Conservation (phyloP, 306 rosid genomes). For the Fagus sylvatica region DNA sequence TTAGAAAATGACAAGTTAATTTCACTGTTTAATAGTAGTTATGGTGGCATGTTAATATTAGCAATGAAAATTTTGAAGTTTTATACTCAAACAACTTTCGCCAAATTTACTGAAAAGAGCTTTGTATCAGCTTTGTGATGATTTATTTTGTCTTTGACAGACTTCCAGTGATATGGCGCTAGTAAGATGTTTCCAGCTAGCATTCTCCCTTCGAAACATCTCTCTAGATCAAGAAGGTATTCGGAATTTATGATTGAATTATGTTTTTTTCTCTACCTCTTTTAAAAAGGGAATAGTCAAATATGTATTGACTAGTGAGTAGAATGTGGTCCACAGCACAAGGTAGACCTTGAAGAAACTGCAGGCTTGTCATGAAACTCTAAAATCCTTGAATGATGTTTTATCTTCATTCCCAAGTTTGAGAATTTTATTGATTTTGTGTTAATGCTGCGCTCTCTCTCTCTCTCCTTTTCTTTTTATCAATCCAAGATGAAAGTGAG, state of each 20-base stretch:
- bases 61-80: neutral
- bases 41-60: neutral
- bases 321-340: neutral
- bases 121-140: conserved; percentile 21
- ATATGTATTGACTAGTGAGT: neutral
- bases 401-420: neutral
- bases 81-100: neutral
- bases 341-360: neutral
- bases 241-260: conserved; percentile 16
- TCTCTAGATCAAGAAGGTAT: conserved; percentile 73
- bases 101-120: neutral
- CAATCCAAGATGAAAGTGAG: conserved; percentile 8
- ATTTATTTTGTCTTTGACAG: conserved; percentile 45
- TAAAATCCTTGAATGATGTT: neutral
- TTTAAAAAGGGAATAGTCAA: neutral
- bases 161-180: conserved; percentile 70
- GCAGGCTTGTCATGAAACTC: neutral
- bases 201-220: conserved; percentile 70
- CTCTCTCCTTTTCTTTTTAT: neutral
- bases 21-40: neutral
- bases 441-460: neutral
- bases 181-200: conserved; percentile 90
- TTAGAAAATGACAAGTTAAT: neutral
- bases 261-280: neutral
- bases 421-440: neutral